phyloP scores from a whole-genome alignment of 331 rosid genomes.

The Rhamnella rubrinervis region DNA sequence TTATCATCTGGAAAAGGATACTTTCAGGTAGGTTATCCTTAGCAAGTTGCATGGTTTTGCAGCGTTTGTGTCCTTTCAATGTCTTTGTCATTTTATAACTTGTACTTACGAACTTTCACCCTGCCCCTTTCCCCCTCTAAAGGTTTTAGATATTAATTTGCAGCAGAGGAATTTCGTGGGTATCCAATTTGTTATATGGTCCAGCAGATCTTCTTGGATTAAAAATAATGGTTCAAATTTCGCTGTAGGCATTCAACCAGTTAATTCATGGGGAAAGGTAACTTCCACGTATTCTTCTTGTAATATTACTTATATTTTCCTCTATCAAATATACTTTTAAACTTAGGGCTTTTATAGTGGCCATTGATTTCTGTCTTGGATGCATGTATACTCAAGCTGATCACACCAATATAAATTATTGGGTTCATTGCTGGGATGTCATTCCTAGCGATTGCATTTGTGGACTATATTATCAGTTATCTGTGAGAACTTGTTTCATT shows the following conservation, averaged over 20 bases:
- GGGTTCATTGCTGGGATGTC: not conserved
- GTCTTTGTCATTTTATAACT: not conserved
- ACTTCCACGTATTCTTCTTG: not conserved
- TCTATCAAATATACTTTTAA: no score
- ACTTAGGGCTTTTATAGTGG: not conserved
- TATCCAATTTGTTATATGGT: constrained; percentile 41
- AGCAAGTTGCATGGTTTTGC: constrained; percentile 1
- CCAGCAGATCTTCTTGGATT: constrained; percentile 33
- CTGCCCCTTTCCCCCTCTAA: not conserved
- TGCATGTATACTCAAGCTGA: not conserved
- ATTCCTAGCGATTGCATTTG: not conserved
- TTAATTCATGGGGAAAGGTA: constrained; percentile 28
- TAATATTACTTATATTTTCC: not conserved
- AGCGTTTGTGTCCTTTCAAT: not conserved
- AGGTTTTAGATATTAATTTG: constrained; percentile 28
- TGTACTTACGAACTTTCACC: constrained; percentile 1
- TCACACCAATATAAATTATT: not conserved
- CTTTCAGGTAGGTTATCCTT: constrained; percentile 30
- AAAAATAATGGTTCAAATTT: constrained; percentile 38
- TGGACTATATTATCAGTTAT: not conserved
- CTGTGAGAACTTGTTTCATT: no score
- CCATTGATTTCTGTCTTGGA: not conserved
- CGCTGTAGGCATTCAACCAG: constrained; percentile 21
- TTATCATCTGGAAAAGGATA: constrained; percentile 19
- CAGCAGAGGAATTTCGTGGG: constrained; percentile 30